These are phyloP conservation scores for Leptomonas pyrrhocoris DNA, from an alignment of 208 protist species.

Conservation along the genomic window DNA sequence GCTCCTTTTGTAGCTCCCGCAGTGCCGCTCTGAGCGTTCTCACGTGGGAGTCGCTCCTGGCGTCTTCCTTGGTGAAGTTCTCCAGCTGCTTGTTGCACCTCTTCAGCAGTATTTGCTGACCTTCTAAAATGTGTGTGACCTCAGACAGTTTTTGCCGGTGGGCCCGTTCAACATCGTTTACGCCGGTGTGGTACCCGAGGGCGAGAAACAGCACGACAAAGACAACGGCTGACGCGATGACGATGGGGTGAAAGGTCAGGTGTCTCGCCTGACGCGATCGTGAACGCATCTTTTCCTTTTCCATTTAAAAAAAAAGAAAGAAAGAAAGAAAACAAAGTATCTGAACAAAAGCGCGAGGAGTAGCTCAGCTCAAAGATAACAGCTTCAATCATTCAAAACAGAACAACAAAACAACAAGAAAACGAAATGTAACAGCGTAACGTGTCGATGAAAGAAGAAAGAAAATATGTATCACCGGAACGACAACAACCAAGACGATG, in stretches of 20 bases:
- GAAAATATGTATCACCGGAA: too few species aligned
- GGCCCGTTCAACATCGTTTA: slow-evolving; percentile 12
- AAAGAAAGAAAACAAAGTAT: neutral
- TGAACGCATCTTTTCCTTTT: slow-evolving; percentile 8
- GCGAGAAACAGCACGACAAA: slow-evolving; percentile 36
- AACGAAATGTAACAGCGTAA: too few species aligned
- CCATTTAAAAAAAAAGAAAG: neutral
- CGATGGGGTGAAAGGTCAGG: slow-evolving; percentile 39
- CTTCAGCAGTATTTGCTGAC: neutral
- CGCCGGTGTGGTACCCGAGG: slow-evolving; percentile 46
- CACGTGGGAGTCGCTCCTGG: neutral
- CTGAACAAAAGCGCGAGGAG: neutral
- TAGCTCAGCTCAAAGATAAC: too few species aligned
- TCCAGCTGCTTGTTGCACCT: slow-evolving; percentile 17
- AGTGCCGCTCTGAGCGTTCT: slow-evolving; percentile 1
- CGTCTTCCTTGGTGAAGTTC: neutral
- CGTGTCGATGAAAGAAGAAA: too few species aligned
- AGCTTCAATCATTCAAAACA: too few species aligned
- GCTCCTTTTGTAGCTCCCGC: slow-evolving; percentile 13
- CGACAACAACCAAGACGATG: too few species aligned
- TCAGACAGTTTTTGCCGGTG: slow-evolving; percentile 8
- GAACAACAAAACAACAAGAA: too few species aligned
- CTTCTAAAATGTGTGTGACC: neutral
- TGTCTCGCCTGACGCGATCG: neutral
- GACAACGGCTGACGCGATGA: slow-evolving; percentile 29